Evolutionary conservation across 2,329 filamentous ascomycete genomes (phyloP).

Genomic region (Colletotrichum viniferum): DNA sequence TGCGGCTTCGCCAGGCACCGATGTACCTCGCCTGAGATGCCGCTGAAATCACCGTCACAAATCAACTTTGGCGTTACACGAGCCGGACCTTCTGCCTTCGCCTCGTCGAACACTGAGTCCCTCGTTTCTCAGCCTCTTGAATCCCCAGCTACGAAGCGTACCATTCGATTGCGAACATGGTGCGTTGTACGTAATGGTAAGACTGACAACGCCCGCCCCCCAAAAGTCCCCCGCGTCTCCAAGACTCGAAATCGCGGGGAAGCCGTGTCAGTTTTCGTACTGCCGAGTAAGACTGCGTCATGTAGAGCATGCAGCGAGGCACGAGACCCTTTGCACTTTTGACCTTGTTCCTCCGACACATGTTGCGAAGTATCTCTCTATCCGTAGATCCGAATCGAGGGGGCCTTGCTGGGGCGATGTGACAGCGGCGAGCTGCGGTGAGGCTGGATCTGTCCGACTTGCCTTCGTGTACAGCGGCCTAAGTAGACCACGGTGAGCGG

Average conservation of each 20-base stretch:
- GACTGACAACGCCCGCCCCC: neutral
- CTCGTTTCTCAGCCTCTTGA: neutral
- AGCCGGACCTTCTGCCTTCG: neutral
- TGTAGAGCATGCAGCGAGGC: neutral
- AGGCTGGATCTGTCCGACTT: neutral
- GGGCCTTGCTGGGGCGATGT: neutral
- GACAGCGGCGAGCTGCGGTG: neutral
- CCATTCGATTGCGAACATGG: neutral
- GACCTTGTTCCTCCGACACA: neutral
- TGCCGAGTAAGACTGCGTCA: slow-evolving; percentile 5
- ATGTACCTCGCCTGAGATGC: neutral
- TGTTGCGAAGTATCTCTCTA: neutral
- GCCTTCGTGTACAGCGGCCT: neutral
- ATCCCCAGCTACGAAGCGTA: neutral
- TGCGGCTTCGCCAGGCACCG: neutral
- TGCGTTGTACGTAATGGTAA: neutral
- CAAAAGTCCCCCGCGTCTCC: neutral
- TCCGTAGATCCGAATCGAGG: neutral
- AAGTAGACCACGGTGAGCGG: neutral
- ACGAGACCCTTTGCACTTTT: neutral
- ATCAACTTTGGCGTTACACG: neutral
- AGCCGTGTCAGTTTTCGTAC: neutral
- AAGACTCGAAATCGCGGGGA: neutral
- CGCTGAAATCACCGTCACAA: neutral
- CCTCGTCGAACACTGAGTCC: neutral